Evolutionary conservation across 169 alveolate genomes (phyloP).

Genomic region (Ichthyophthirius multifiliis): DNA sequence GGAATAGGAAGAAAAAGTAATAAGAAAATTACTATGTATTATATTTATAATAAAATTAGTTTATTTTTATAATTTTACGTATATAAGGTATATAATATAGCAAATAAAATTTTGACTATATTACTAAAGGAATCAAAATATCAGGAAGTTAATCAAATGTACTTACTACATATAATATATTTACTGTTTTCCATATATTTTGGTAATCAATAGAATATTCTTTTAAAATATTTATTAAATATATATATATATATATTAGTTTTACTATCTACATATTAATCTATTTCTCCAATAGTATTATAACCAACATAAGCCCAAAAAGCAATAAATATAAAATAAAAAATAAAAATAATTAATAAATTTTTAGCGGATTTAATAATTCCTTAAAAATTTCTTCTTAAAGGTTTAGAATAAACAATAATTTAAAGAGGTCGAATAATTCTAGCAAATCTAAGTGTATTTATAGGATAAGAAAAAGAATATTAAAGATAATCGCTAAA

Average conservation of each 20-base stretch:
- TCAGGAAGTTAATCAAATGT: constrained; percentile 33
- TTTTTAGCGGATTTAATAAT: constrained; percentile 22
- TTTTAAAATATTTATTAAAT: no score
- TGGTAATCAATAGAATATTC: constrained; percentile 15
- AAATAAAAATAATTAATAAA: constrained; percentile 3
- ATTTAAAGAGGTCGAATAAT: constrained; percentile 24
- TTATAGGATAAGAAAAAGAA: neutral
- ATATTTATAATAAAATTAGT: neutral
- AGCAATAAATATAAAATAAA: constrained; percentile 12
- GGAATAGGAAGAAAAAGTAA: constrained; percentile 34
- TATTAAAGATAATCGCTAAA: neutral
- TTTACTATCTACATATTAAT: no score
- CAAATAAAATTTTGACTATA: neutral
- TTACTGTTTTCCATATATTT: constrained; percentile 14
- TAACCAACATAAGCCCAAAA: constrained; percentile 28
- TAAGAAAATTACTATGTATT: constrained; percentile 12
- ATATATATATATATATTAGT: no score
- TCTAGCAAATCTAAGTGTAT: constrained; percentile 19
- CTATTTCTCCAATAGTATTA: constrained; percentile 17
- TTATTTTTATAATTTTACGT: neutral
- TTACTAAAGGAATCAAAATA: constrained; percentile 20
- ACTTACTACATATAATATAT: constrained; percentile 13
- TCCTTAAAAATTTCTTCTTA: constrained; percentile 34
- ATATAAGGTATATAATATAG: constrained; percentile 15
- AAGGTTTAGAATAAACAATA: constrained; percentile 17